phyloP scores from a whole-genome alignment of 495 filamentous ascomycete genomes.

The Trichoderma parareesei region DNA sequence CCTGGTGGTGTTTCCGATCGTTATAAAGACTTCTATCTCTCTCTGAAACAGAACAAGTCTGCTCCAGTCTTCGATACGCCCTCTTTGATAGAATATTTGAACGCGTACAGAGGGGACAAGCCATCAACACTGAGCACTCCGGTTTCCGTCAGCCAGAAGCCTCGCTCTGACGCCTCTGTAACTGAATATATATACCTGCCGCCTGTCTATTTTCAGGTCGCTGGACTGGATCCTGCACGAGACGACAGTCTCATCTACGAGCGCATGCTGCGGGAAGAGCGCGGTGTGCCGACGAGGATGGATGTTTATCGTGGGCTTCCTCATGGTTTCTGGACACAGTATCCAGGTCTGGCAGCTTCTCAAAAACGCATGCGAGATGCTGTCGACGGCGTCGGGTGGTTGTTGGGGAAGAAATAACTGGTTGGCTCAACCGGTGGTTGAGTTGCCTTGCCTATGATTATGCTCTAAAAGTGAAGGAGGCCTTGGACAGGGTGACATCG shows the following conservation, averaged over 20 bases:
- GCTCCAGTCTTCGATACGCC: not conserved
- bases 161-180: not conserved
- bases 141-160: not conserved
- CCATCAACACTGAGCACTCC: not conserved
- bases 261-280: not conserved
- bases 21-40: constrained; percentile 1
- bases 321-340: not conserved
- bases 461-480: too few species aligned
- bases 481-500: too few species aligned
- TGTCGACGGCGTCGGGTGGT: not conserved
- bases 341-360: not conserved
- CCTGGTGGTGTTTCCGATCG: not conserved
- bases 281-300: not conserved
- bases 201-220: constrained; percentile 2
- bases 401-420: not conserved
- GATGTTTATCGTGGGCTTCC: not conserved
- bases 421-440: not conserved
- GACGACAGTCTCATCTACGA: constrained; percentile 1
- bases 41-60: not conserved
- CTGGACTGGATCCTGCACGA: not conserved
- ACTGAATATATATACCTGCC: not conserved
- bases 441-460: not conserved
- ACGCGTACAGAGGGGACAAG: not conserved
- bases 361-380: not conserved
- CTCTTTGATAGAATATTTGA: not conserved